phyloP scores from a whole-genome alignment of 2,329 filamentous ascomycete genomes.

The Epichloe coenophiala region DNA sequence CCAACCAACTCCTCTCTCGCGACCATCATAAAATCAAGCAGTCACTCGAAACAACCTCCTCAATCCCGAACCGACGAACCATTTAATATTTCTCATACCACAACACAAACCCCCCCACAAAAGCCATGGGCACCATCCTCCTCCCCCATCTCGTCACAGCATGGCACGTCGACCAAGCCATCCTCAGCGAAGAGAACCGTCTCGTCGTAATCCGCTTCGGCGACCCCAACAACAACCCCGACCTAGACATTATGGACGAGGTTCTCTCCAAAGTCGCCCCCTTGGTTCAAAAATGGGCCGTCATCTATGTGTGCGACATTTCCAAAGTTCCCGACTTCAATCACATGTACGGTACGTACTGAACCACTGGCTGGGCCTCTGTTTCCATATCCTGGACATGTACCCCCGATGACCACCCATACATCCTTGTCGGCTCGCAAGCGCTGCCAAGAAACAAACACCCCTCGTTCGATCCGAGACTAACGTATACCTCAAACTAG shows the following conservation, averaged over 20 bases:
- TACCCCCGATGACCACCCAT: too few species aligned
- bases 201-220: conserved; percentile 91
- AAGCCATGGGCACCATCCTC: conserved; percentile 63
- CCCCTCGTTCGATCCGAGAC: not conserved
- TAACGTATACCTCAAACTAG: not conserved
- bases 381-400: not conserved
- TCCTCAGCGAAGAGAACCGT: conserved; percentile 75
- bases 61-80: too few species aligned
- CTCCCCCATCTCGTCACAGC: conserved; percentile 82
- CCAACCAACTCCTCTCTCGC: too few species aligned
- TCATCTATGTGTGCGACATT: conserved; percentile 88
- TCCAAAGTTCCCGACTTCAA: conserved; percentile 89
- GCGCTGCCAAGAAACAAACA: too few species aligned
- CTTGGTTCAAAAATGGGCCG: conserved; percentile 82
- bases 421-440: too few species aligned
- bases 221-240: conserved; percentile 48
- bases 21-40: too few species aligned
- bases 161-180: conserved; percentile 98
- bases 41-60: too few species aligned
- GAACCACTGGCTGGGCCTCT: too few species aligned
- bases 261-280: conserved; percentile 91
- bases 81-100: not conserved
- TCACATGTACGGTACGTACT: conserved; percentile 63
- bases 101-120: not conserved
- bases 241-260: conserved; percentile 72